Evolutionary conservation across 2,329 filamentous ascomycete species (phyloP).

Genomic region (Tolypocladium tropicale): DNA sequence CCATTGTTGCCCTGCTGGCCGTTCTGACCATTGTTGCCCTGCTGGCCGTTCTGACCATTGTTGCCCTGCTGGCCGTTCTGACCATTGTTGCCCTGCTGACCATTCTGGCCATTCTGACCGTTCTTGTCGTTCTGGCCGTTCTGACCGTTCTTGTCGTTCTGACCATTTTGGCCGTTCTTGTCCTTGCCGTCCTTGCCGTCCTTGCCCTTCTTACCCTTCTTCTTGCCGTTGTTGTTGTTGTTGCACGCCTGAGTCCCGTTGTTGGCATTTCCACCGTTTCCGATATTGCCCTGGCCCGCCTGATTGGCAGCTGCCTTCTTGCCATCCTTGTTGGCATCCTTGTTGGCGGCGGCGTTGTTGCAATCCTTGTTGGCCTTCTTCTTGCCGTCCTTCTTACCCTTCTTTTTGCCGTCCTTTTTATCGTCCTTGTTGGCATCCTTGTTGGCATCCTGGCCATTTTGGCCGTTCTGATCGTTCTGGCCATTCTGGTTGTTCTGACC

Average conservation of each 20-base stretch:
- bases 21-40: too few species aligned
- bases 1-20: too few species aligned
- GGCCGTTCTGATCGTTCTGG: background rate
- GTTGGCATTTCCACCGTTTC: background rate
- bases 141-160: background rate
- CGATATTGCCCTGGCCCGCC: background rate
- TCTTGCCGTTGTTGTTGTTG: background rate
- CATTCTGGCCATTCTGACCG: too few species aligned
- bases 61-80: background rate
- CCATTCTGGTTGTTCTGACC: background rate
- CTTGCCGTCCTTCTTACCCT: background rate
- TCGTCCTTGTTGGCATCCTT: background rate
- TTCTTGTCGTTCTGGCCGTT: background rate
- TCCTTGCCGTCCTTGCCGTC: background rate
- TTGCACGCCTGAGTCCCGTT: background rate
- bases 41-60: background rate
- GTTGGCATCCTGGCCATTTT: background rate
- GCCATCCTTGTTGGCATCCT: background rate
- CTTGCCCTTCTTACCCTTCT: background rate
- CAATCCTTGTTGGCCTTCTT: background rate
- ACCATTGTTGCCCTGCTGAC: background rate
- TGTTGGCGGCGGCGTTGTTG: background rate
- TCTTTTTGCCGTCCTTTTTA: background rate
- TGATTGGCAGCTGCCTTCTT: background rate
- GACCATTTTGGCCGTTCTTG: background rate